A percentile compares a stretch with the other conserved stretches of the same genome.
phyloP scores from a whole-genome alignment of 306 rosid species.

The Ammopiptanthus mongolicus region DNA sequence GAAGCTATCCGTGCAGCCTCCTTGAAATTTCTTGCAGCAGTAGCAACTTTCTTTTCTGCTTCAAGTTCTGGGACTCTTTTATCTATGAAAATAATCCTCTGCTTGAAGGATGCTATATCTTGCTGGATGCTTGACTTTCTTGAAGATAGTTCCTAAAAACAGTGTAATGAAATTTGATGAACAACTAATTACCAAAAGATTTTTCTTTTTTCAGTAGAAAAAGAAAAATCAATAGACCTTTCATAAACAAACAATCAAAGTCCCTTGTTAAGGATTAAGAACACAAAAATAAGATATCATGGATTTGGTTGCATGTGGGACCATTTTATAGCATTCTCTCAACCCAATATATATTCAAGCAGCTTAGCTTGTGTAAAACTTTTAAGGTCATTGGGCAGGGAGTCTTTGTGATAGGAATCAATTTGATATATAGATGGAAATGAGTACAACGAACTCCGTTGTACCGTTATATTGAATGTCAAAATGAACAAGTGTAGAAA shows the following conservation, averaged over 20 bases:
- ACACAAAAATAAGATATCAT: neutral
- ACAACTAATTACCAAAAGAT: slow-evolving; percentile 17
- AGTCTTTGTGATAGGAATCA: slow-evolving; percentile 1
- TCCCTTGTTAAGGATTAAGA: neutral
- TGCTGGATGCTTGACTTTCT: slow-evolving; percentile 73
- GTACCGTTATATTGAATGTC: too few species aligned
- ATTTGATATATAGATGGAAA: too few species aligned
- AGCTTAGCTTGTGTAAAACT: slow-evolving; percentile 8
- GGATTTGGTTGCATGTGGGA: neutral
- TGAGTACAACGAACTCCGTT: too few species aligned
- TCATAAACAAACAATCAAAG: neutral
- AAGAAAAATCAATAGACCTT: neutral
- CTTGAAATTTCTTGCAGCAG: slow-evolving; percentile 75
- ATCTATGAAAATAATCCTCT: slow-evolving; percentile 60
- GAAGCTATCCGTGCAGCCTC: slow-evolving; percentile 82
- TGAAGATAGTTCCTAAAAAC: slow-evolving; percentile 66
- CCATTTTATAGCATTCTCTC: slow-evolving; percentile 8
- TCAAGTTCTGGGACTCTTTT: slow-evolving; percentile 85
- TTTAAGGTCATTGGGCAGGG: neutral
- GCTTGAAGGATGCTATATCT: slow-evolving; percentile 62
- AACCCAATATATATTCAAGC: slow-evolving; percentile 1
- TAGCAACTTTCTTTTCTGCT: slow-evolving; percentile 80
- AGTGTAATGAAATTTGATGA: slow-evolving; percentile 20
- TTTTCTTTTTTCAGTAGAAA: neutral
- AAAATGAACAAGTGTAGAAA: too few species aligned